Evolutionary conservation across 495 filamentous ascomycete species (phyloP), one percentile per base, ranked within the genome.

Genomic region (Hypoxylon fuscum): DNA sequence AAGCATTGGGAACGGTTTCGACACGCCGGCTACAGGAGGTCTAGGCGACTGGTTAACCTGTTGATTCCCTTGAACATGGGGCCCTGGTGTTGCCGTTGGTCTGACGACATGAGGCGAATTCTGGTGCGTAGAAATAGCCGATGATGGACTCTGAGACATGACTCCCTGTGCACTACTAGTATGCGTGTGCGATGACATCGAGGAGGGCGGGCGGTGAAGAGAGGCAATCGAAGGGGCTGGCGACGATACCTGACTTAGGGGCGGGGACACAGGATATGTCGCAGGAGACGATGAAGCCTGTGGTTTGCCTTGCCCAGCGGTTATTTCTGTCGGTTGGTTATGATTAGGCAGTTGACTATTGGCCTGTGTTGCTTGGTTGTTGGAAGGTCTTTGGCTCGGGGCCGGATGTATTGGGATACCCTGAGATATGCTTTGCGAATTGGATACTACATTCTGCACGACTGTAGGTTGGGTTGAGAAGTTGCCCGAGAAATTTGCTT

Each of bases 241-340:
- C 8, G 69, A 72, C 7, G 69, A 72, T 15, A 72, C 69, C 29
- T 72, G 69, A 41, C 69, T 70, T 18, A 67, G 63, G 37, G 64
- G 45, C 25, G 67, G 69, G 20, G 69, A 72, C 9, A 72, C 67
- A 10, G 66, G 9, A 14, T 69, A 50, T 6, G 54, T 37, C 15
- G 32, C 23, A 32, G 69, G 66, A 38, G 67, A 50, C 11, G 43
- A 41, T 35, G 62, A 40, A 25, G 38, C 8, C 9, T 61, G 58
- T 32, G 59, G 55, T 11, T 55, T 57, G 9, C 42, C 38, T 35
- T 53, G 54, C 7, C 55, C 58, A n/a, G 32, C 11, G 14, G n/a
- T 15, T 42, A 42, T 8, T 14, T 58, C 48, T 15, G 27, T 12
- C 34, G 34, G 11, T 25, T 4, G 40, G 42, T 45, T 56, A n/a